Evolutionary conservation across 2,329 filamentous ascomycete genomes (phyloP).

Genomic region (Capronia coronata): DNA sequence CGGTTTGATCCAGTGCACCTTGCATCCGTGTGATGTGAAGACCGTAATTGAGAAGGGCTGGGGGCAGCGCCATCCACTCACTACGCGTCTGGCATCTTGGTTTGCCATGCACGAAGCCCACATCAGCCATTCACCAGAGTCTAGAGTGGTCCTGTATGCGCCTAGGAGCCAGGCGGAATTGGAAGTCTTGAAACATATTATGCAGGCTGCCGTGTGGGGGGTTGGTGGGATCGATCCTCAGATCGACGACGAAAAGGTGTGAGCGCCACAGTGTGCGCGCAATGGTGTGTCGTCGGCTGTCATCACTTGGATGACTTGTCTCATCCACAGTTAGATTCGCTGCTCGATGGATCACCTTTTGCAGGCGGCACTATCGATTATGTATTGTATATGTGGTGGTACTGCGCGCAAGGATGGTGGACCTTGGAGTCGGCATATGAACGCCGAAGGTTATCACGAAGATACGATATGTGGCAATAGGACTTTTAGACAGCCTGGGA

Average conservation of each 20-base stretch:
- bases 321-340: too few relatives aligned
- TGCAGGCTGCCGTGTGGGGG: conserved; percentile 33
- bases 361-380: too few relatives aligned
- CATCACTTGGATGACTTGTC: too few relatives aligned
- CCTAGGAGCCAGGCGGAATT: conserved; percentile 33
- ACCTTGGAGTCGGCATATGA: background rate
- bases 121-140: background rate
- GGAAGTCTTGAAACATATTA: conserved; percentile 31
- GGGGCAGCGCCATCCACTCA: conserved; percentile 60
- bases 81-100: conserved; percentile 15
- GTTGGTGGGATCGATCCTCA: conserved; percentile 15
- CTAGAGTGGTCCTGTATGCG: conserved; percentile 33
- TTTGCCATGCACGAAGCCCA: conserved; percentile 1
- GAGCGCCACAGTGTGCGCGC: background rate
- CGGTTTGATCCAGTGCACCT: conserved; percentile 26
- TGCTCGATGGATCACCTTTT: too few relatives aligned
- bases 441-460: background rate
- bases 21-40: conserved; percentile 71
- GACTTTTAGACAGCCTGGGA: too few relatives aligned
- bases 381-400: too few relatives aligned
- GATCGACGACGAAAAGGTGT: conserved; percentile 11
- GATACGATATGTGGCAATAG: background rate
- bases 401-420: too few relatives aligned
- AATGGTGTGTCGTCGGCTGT: too few relatives aligned
- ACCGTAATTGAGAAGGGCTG: conserved; percentile 68